Base-by-base conservation (phyloP, 495 filamentous ascomycete genomes). In the Umbilicaria muhlenbergii region DNA sequence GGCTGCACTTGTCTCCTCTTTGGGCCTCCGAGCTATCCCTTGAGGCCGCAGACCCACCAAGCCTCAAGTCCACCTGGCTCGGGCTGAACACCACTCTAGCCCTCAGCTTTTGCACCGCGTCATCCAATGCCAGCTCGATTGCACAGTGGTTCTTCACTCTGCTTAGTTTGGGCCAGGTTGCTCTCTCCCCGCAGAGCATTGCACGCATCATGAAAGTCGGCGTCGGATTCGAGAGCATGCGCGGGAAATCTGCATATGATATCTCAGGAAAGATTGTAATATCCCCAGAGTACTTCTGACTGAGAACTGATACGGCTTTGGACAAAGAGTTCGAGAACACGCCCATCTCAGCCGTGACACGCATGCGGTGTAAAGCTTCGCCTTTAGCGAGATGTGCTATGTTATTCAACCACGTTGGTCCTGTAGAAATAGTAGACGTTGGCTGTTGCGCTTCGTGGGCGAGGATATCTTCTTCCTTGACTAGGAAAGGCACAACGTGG, bases 211-310 rank as follows among this genome's bases (percentile, higher is more conserved):
- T 91, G 61, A 92, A 94, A n/a, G 86, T 84, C 0, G 75, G 58
- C 0, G 82, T 92, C n/a, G 88, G 88, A 44, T 95, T 95, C 46
- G 71, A 80, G 17, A 95, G 60, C 32, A 94, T 80, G 14, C 72
- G 69, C 3, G 79, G 83, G 32, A 93, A 76, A 48, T 92, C 78
- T 5, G 71, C 66, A 31, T 81, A 77, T 2, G 73, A 68, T 39
- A 93, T 80, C 43, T 83, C 75, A 0, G 88, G 88, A 40, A 93
- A 73, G 41, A 95, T 94, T 38, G 83, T 95, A 58, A 95, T 93
- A 59, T 95, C 86, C n/a, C 89, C 89, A 3, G 81, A 83, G 51
- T 95, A 95, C 48, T 81, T 85, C 52, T 95, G 88, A 48, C 78
- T 86, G 39, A 94, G 65, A 16, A 95, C 79, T 0, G 81, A 86